A percentile compares a stretch with the other conserved stretches of the same genome.
phyloP scores from a whole-genome alignment of 768 basidiomycete species.

The Steccherinum ochraceum region DNA sequence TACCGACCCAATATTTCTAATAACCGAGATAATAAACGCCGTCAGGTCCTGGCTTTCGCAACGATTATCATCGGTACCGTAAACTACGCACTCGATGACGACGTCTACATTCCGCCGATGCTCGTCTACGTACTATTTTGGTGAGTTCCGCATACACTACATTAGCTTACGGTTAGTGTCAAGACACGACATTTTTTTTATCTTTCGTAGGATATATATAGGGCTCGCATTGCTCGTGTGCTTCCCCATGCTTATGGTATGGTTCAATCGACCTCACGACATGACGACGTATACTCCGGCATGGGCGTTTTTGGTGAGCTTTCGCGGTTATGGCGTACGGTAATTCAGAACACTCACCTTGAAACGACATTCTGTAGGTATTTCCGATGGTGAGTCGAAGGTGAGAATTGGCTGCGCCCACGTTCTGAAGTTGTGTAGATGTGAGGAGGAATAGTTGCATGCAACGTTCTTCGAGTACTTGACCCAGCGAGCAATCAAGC shows the following conservation, averaged over 20 bases:
- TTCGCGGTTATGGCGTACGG: not conserved
- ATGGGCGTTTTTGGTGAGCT: conserved; percentile 32
- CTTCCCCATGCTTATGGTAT: conserved; percentile 44
- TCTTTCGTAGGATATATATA: conserved; percentile 37
- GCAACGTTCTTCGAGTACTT: conserved; percentile 35
- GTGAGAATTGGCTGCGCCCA: not conserved
- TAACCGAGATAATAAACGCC: too few relatives aligned
- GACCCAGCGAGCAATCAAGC: conserved; percentile 28
- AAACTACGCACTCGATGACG: conserved; percentile 36
- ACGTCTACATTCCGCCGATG: conserved; percentile 20
- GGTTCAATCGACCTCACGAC: conserved; percentile 43
- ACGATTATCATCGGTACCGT: conserved; percentile 43
- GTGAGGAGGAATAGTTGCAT: conserved; percentile 42
- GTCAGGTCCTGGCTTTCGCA: conserved; percentile 42
- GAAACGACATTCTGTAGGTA: conserved; percentile 17
- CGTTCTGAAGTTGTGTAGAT: conserved; percentile 28
- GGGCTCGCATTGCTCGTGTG: conserved; percentile 30
- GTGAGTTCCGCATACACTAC: too few relatives aligned
- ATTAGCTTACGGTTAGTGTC: not conserved
- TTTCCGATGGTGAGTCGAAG: conserved; percentile 24
- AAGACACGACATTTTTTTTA: not conserved
- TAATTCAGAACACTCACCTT: not conserved
- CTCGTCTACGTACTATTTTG: conserved; percentile 39
- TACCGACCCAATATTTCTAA: not conserved
- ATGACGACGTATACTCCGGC: conserved; percentile 31